Conservation (phyloP, 306 rosid species). For the Medicago lupulina region DNA sequence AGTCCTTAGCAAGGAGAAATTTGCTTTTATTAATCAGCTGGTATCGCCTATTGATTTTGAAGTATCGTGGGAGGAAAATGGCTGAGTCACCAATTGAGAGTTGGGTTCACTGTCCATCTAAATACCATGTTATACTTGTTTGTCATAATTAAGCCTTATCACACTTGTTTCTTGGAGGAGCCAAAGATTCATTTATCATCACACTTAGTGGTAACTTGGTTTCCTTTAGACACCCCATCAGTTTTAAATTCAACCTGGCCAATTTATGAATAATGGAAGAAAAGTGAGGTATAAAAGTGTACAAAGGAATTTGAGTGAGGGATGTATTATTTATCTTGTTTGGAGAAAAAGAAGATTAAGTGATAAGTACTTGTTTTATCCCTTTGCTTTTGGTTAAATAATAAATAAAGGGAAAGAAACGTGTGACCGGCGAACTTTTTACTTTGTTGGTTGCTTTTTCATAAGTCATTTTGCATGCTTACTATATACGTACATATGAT, state of each 20-base stretch:
- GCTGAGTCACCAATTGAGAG: slow-evolving; percentile 2
- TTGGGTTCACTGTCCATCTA: slow-evolving; percentile 19
- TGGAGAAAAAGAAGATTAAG: slow-evolving; percentile 15
- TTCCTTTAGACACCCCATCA: slow-evolving; percentile 15
- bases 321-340: slow-evolving; percentile 7
- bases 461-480: slow-evolving; percentile 8
- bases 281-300: background rate
- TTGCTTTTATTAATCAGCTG: slow-evolving; percentile 11
- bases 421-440: slow-evolving; percentile 10
- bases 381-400: slow-evolving; percentile 13
- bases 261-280: slow-evolving; percentile 14
- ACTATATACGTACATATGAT: background rate
- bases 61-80: background rate
- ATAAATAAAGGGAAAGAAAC: slow-evolving; percentile 12
- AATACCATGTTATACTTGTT: slow-evolving; percentile 20
- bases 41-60: background rate
- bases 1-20: slow-evolving; percentile 17
- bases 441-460: slow-evolving; percentile 25
- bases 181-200: slow-evolving; percentile 23
- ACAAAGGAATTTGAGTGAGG: slow-evolving; percentile 13
- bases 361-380: slow-evolving; percentile 15
- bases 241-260: background rate
- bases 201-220: background rate
- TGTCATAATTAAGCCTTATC: background rate
- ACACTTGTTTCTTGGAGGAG: background rate